phyloP scores from a whole-genome alignment of 768 basidiomycete species.

The Naganishia vaughanmartiniae region DNA sequence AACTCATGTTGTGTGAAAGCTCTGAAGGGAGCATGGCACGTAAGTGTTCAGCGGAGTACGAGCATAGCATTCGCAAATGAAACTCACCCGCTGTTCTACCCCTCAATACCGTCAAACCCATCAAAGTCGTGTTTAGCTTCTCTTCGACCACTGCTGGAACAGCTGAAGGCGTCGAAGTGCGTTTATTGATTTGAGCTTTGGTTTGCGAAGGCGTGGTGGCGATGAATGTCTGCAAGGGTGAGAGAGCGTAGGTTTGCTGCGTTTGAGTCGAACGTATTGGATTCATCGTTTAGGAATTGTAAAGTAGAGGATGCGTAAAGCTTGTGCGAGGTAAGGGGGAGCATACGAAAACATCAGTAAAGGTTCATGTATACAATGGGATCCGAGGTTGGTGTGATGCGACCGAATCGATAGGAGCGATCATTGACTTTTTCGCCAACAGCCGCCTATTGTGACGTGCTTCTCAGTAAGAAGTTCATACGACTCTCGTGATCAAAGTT shows the following conservation, averaged over 20 bases:
- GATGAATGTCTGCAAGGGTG: constrained; percentile 2
- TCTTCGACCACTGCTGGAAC: neutral
- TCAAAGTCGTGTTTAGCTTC: neutral
- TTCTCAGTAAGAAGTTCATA: too few species aligned
- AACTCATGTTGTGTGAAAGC: neutral
- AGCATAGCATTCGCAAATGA: neutral
- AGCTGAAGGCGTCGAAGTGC: too few species aligned
- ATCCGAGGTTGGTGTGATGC: too few species aligned
- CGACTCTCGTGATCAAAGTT: too few species aligned
- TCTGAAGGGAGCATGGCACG: neutral
- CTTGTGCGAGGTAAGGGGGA: too few species aligned
- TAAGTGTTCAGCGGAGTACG: neutral
- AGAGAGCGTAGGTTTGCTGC: neutral
- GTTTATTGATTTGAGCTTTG: neutral
- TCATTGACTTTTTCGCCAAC: too few species aligned
- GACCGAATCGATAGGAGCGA: too few species aligned
- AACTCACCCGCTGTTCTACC: neutral
- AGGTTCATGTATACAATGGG: neutral
- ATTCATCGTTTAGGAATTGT: too few species aligned
- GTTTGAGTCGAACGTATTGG: neutral
- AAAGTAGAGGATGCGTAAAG: too few species aligned
- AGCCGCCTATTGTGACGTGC: too few species aligned
- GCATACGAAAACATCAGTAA: neutral
- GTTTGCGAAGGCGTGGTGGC: neutral
- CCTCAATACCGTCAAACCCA: constrained; percentile 1